Percentiles rank a stretch among this genome's conserved stretches.
These are phyloP conservation scores for Candida hispaniensis DNA, from an alignment of 805 yeast species.

Conservation along the genomic window DNA sequence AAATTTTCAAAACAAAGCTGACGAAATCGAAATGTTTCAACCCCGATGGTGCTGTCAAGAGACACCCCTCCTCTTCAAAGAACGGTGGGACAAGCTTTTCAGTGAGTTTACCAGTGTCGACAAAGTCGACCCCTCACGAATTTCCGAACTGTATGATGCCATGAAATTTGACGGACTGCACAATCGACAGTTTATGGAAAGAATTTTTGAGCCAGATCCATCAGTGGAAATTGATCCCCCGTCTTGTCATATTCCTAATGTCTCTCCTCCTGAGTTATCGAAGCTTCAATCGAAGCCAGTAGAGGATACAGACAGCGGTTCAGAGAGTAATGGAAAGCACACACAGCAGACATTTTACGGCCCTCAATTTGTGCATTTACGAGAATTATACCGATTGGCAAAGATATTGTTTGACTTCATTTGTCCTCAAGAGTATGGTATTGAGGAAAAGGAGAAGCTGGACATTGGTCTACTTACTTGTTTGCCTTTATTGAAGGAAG, in stretches of 20 bases:
- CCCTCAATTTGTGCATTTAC: conserved; percentile 62
- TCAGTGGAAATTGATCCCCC: conserved; percentile 27
- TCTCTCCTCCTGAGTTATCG: conserved; percentile 11
- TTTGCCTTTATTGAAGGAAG: conserved; percentile 83
- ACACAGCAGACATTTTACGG: conserved; percentile 49
- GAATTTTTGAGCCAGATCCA: conserved; percentile 58
- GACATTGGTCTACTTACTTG: conserved; percentile 94
- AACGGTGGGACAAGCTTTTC: conserved; percentile 95
- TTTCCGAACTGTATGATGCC: conserved; percentile 92
- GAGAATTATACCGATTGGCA: conserved; percentile 82
- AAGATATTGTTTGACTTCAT: conserved; percentile 93
- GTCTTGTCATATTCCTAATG: conserved; percentile 20
- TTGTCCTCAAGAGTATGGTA: conserved; percentile 98
- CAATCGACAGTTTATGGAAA: conserved; percentile 77
- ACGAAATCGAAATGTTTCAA: conserved; percentile 57
- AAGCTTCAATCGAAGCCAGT: conserved; percentile 11
- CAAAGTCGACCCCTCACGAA: conserved; percentile 94
- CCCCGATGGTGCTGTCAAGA: conserved; percentile 93
- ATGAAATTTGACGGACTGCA: conserved; percentile 98
- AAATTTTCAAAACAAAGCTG: conserved; percentile 49
- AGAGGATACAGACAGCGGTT: conserved; percentile 43
- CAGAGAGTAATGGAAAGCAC: conserved; percentile 3
- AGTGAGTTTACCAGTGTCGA: conserved; percentile 86
- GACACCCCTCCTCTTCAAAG: conserved; percentile 79
- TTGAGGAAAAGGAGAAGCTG: conserved; percentile 85